Conservation (phyloP, 2,329 filamentous ascomycete species). For the Fusarium xyrophilum region DNA sequence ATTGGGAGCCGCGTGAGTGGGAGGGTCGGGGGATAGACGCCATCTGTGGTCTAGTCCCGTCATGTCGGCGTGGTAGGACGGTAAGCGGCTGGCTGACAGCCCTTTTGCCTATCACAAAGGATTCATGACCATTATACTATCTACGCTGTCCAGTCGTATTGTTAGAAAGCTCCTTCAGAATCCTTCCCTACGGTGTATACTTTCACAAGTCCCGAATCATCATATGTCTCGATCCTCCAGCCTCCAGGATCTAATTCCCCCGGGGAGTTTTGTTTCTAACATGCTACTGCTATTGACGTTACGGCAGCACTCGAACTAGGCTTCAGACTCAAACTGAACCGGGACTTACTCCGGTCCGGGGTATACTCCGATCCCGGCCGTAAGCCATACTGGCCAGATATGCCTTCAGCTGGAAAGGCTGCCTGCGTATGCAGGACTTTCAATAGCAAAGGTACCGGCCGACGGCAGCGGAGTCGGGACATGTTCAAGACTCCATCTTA, state of each 20-base stretch:
- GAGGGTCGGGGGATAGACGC: slow-evolving; percentile 1
- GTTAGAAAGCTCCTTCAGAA: no score
- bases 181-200: no score
- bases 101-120: background rate
- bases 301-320: accelerated
- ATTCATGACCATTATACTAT: background rate
- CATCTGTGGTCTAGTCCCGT: slow-evolving; percentile 1
- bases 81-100: slow-evolving; percentile 7
- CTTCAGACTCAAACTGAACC: no score
- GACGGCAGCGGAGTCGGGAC: background rate
- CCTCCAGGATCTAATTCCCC: background rate
- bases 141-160: background rate
- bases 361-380: background rate
- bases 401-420: no score
- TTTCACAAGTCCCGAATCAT: background rate
- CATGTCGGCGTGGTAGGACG: slow-evolving; percentile 20
- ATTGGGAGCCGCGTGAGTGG: background rate
- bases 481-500: background rate
- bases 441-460: background rate
- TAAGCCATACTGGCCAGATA: background rate
- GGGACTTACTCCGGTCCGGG: no score
- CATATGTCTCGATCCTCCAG: background rate
- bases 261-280: background rate
- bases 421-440: background rate
- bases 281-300: accelerated